Percentiles rank a stretch among this genome's conserved stretches.
Evolutionary conservation across 306 rosid genomes (phyloP).

Genomic region (Rosa persica): DNA sequence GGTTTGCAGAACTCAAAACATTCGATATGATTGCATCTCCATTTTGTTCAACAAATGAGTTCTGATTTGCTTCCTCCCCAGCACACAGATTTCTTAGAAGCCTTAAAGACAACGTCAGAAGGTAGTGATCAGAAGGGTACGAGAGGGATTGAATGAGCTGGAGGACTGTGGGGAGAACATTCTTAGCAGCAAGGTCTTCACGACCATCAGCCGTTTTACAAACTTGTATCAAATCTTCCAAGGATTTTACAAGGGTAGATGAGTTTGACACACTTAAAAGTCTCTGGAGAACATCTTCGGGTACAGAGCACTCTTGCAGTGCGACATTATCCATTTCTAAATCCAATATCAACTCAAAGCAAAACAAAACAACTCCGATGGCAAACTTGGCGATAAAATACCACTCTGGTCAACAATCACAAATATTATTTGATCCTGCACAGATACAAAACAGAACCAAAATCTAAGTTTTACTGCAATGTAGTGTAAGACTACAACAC

Average conservation of each 20-base stretch:
- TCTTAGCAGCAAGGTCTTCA: constrained; percentile 40
- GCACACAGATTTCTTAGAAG: constrained; percentile 72
- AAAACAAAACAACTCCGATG: background rate
- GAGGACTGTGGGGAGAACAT: constrained; percentile 41
- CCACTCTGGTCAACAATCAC: background rate
- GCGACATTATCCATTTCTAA: constrained; percentile 30
- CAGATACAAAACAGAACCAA: background rate
- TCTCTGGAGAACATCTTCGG: constrained; percentile 33
- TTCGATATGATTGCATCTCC: constrained; percentile 44
- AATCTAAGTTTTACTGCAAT: background rate
- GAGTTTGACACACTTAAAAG: constrained; percentile 45
- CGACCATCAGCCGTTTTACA: constrained; percentile 54
- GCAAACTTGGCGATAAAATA: background rate
- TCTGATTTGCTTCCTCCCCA: constrained; percentile 55
- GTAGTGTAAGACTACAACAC: background rate
- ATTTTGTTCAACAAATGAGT: constrained; percentile 48
- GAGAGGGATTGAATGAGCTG: constrained; percentile 29
- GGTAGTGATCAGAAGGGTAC: constrained; percentile 18
- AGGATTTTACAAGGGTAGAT: constrained; percentile 32
- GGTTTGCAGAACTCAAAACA: constrained; percentile 41
- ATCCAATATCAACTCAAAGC: background rate
- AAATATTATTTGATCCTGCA: background rate
- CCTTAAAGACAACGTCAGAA: constrained; percentile 46
- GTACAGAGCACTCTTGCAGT: constrained; percentile 32
- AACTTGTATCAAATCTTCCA: constrained; percentile 41